phyloP scores from a whole-genome alignment of 2,329 filamentous ascomycete species.

The Pseudogymnoascus sp. region DNA sequence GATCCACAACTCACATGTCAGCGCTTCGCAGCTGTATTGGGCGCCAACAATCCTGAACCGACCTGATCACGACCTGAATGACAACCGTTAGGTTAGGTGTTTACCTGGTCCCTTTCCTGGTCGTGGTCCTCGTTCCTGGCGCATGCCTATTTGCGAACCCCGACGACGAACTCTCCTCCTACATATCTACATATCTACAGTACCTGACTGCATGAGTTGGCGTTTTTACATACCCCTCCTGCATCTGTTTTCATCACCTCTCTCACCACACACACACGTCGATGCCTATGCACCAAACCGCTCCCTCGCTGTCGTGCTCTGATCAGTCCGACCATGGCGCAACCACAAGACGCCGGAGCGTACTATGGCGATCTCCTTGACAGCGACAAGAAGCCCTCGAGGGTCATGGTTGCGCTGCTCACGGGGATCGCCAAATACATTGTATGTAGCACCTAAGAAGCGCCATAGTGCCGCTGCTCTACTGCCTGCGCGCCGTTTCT shows the following conservation, averaged over 20 bases:
- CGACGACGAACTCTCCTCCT: background rate
- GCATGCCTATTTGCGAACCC: background rate
- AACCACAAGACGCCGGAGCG: conserved; percentile 19
- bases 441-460: conserved; percentile 42
- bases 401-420: conserved; percentile 59
- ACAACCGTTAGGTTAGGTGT: background rate
- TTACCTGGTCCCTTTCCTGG: background rate
- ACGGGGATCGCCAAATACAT: conserved; percentile 62
- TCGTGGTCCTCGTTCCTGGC: background rate
- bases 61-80: background rate
- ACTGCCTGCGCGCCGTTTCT: background rate
- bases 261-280: background rate
- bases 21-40: background rate
- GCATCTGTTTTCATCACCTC: background rate
- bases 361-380: conserved; percentile 63
- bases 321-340: background rate
- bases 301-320: background rate
- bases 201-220: background rate
- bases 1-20: background rate
- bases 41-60: background rate
- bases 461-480: background rate
- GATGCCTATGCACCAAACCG: background rate
- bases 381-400: conserved; percentile 59
- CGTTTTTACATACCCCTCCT: background rate
- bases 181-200: background rate